Evolutionary conservation across 75 land plant species (phyloP).

Genomic region (Picea glauca): DNA sequence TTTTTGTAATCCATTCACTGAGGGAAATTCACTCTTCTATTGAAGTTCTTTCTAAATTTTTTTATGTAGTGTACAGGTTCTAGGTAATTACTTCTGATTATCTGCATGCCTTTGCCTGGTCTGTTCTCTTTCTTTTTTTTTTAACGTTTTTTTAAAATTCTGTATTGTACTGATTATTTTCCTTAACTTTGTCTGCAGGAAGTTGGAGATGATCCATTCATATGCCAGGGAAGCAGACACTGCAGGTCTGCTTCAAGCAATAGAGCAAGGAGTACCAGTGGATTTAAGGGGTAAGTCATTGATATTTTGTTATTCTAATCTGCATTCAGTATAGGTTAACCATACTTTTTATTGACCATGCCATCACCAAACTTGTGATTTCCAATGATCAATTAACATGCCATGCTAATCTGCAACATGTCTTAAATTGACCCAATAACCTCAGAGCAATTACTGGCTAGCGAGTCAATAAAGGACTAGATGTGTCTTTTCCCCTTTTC

Average conservation of each 20-base stretch:
- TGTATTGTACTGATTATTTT: conserved; percentile 1
- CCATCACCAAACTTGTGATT: background rate
- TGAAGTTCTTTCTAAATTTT: background rate
- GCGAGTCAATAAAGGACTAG: background rate
- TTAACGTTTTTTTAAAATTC: background rate
- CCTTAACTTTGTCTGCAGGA: conserved; percentile 13
- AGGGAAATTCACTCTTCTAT: background rate
- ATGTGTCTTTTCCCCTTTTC: background rate
- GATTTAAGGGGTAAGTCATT: conserved; percentile 24
- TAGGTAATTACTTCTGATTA: background rate
- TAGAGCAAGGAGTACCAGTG: conserved; percentile 18
- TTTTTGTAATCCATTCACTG: background rate
- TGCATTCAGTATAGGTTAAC: background rate
- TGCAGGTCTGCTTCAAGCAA: conserved; percentile 17
- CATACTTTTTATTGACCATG: background rate
- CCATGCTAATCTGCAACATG: background rate
- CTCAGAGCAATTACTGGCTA: background rate
- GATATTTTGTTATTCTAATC: background rate
- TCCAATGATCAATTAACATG: background rate
- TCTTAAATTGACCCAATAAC: background rate
- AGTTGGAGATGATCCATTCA: conserved; percentile 29
- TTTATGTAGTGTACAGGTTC: background rate
- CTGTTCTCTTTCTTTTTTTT: background rate
- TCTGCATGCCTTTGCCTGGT: background rate
- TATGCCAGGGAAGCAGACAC: conserved; percentile 34